A percentile compares a stretch with the other conserved stretches of the same genome.
Conservation (phyloP, 2,329 filamentous ascomycete species). For the Aspergillus aculeatinus region DNA sequence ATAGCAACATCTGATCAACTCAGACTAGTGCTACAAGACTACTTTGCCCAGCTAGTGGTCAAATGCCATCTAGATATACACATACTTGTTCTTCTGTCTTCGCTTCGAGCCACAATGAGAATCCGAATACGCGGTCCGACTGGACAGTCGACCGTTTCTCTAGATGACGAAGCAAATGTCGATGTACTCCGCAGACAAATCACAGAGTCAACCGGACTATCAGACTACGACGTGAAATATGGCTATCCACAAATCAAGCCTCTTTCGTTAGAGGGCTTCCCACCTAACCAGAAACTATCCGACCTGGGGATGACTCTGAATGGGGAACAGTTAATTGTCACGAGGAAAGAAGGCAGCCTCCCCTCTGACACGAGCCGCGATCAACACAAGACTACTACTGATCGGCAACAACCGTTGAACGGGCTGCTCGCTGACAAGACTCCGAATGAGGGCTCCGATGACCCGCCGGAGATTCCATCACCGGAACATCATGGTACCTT, state of each 20-base stretch:
- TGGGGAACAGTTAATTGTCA: constrained; percentile 68
- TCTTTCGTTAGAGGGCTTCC: constrained; percentile 59
- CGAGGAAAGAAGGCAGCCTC: constrained; percentile 41
- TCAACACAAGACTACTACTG: constrained; percentile 14
- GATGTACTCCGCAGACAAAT: constrained; percentile 43
- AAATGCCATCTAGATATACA: not conserved
- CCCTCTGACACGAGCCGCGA: constrained; percentile 9
- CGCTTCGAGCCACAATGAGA: constrained; percentile 55
- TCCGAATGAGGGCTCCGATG: constrained; percentile 45
- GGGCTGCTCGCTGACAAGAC: constrained; percentile 41
- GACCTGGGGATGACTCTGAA: constrained; percentile 63
- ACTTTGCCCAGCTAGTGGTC: not conserved
- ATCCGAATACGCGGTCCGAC: constrained; percentile 73
- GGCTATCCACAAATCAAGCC: constrained; percentile 73
- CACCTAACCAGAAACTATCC: constrained; percentile 50
- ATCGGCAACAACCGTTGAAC: constrained; percentile 11
- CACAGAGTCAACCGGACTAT: constrained; percentile 62
- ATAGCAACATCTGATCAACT: not conserved
- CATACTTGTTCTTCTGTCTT: not conserved
- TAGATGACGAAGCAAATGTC: constrained; percentile 63
- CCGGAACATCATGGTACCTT: constrained; percentile 57
- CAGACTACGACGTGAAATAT: constrained; percentile 73
- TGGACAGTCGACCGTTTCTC: constrained; percentile 67
- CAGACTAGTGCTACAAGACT: not conserved
- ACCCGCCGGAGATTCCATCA: constrained; percentile 62